Evolutionary conservation across 1,139 yeast species (phyloP).

Genomic region (Suhomyces taliae): DNA sequence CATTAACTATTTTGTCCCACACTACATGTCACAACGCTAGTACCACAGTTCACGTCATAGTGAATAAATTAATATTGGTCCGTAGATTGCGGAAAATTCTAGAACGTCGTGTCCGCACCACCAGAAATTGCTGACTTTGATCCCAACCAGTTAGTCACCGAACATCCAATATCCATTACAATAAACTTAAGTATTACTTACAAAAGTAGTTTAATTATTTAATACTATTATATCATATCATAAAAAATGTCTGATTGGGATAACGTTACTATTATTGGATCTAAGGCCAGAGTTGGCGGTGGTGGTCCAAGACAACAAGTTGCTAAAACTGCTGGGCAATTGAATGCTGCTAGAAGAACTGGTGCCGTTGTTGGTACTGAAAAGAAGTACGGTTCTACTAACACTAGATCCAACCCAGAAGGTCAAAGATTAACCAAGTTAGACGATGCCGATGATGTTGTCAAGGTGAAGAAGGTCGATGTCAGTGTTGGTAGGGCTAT

Average conservation of each 20-base stretch:
- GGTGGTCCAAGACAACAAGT: slow-evolving; percentile 87
- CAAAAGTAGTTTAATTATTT: too few relatives aligned
- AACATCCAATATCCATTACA: neutral
- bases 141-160: neutral
- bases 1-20: too few relatives aligned
- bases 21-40: too few relatives aligned
- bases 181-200: neutral
- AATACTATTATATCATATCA: slow-evolving; percentile 2
- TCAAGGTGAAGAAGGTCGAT: slow-evolving; percentile 87
- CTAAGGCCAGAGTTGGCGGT: slow-evolving; percentile 83
- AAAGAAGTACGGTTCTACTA: slow-evolving; percentile 82
- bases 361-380: slow-evolving; percentile 90
- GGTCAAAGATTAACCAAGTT: slow-evolving; percentile 94
- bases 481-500: slow-evolving; percentile 85
- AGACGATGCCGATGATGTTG: slow-evolving; percentile 92
- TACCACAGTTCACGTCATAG: too few relatives aligned
- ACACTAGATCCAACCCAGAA: slow-evolving; percentile 69
- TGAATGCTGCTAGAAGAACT: slow-evolving; percentile 91
- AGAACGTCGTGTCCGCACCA: slow-evolving; percentile 2
- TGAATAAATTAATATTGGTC: too few relatives aligned
- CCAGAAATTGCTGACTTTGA: neutral
- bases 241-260: slow-evolving; percentile 75
- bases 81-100: neutral
- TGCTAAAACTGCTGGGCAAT: slow-evolving; percentile 72
- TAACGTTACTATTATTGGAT: slow-evolving; percentile 81